Evolutionary conservation across 192 early-diverging fungal genomes (phyloP), one percentile per base, ranked within the genome.

Genomic region (Podila epicladia): DNA sequence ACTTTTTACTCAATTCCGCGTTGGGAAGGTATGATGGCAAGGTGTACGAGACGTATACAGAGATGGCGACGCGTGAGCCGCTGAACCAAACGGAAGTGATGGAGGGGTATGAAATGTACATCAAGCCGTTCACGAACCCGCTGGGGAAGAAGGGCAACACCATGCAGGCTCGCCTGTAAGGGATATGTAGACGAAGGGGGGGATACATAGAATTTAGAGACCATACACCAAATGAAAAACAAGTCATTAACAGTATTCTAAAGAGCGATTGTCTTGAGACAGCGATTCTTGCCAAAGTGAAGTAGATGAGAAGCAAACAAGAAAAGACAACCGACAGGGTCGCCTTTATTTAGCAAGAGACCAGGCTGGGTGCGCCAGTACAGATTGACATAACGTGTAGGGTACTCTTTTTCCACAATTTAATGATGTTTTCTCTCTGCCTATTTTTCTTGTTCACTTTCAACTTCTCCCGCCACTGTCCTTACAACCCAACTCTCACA

Each of bases 1-100:
- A 95, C 65, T 91, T 91, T 60, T 67, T 87, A 31, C 85, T 97
- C 6, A 89, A 95, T 82, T 93, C 93, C 45, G 91, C 94, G 8
- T 82, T 95, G 45, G 95, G 92, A 17, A 75, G 90, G 24, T 89
- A 83, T 63, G 93, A 95, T 71, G 94, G 94, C 53, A 84, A 88
- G 37, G 91, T 93, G 9, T 97, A 97, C 69, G 94, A 95, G 26
- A 28, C 63, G 0, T 79, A 79, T 65, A 69, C 73, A 3, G 72
- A 84, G 49, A 79, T 77, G 83, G 83, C 83, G 12, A 72, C 75
- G 28, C 72, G 65, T n/a, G 83, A 84, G 50, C 83, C 83, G 0
- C 31, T 80, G 24, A 80, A 84, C 38, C 24, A 33, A 67, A 80
- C 71, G 4, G 77, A 80, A 60, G 77, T 80, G 20, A 66, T 80